Percentiles rank a stretch among this genome's conserved stretches.
phyloP scores from a whole-genome alignment of 129 eudicot species.

The Ambrosia trifida region DNA sequence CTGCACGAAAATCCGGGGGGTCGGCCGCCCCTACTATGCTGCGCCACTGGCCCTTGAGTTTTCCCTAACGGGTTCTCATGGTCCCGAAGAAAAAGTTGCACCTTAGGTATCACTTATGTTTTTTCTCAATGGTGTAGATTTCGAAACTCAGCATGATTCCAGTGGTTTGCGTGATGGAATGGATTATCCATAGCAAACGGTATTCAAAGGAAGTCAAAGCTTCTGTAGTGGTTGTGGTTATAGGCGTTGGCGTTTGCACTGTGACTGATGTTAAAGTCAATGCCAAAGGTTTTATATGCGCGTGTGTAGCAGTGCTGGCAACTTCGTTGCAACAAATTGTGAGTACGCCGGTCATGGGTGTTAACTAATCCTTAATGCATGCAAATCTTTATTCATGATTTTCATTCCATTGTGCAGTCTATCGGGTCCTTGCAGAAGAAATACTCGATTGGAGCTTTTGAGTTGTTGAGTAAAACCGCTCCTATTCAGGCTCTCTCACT shows the following conservation, averaged over 20 bases:
- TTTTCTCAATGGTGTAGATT: conserved; percentile 39
- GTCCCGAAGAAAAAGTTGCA: background rate
- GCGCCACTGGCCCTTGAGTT: background rate
- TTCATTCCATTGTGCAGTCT: conserved; percentile 54
- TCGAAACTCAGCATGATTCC: conserved; percentile 96
- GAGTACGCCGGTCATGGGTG: conserved; percentile 27
- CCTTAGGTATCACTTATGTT: background rate
- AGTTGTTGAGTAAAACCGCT: conserved; percentile 89
- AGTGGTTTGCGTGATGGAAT: conserved; percentile 83
- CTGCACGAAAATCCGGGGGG: too few species aligned
- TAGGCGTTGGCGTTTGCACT: conserved; percentile 94
- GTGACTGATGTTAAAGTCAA: conserved; percentile 89
- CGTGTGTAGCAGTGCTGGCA: conserved; percentile 75
- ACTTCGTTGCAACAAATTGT: conserved; percentile 91
- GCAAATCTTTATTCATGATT: conserved; percentile 3
- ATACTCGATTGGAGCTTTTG: conserved; percentile 87
- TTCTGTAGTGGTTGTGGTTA: conserved; percentile 72
- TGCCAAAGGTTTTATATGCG: conserved; percentile 81
- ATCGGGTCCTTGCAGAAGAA: conserved; percentile 94
- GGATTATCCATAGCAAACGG: conserved; percentile 65
- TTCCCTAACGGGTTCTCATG: background rate
- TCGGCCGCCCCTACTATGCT: too few species aligned
- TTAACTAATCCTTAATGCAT: background rate
- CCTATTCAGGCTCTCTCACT: conserved; percentile 90
- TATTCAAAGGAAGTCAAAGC: conserved; percentile 67